Evolutionary conservation across 305 asterid genomes (phyloP).

Genomic region (Caryopteris hybrid): DNA sequence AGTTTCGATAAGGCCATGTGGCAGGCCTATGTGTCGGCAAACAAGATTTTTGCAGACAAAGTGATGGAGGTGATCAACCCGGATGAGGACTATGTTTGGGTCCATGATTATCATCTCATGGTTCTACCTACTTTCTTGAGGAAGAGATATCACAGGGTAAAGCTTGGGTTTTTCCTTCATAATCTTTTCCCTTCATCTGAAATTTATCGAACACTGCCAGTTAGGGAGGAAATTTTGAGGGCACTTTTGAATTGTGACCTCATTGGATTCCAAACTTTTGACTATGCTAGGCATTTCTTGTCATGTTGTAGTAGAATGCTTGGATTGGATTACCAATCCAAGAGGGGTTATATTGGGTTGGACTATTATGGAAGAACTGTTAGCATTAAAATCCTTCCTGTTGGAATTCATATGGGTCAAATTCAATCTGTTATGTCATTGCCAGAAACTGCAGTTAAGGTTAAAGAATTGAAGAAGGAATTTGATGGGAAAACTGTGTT

Average conservation of each 20-base stretch:
- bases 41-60: conserved; percentile 76
- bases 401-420: conserved; percentile 76
- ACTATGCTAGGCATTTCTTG: conserved; percentile 89
- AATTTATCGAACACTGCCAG: conserved; percentile 75
- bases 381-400: conserved; percentile 66
- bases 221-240: conserved; percentile 82
- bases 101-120: conserved; percentile 88
- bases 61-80: conserved; percentile 77
- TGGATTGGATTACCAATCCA: conserved; percentile 78
- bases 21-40: conserved; percentile 74
- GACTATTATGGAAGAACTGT: conserved; percentile 87
- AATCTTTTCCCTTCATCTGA: conserved; percentile 78
- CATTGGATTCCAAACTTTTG: conserved; percentile 82
- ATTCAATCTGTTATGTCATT: conserved; percentile 41
- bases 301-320: conserved; percentile 88
- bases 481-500: conserved; percentile 54
- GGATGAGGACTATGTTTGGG: conserved; percentile 79
- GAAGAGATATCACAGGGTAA: conserved; percentile 50
- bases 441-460: conserved; percentile 42
- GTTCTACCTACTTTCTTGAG: conserved; percentile 76
- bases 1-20: conserved; percentile 62
- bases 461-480: conserved; percentile 34
- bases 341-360: conserved; percentile 79
- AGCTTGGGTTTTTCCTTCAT: conserved; percentile 77
- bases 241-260: conserved; percentile 79